A percentile compares a stretch with the other conserved stretches of the same genome.
phyloP scores from a whole-genome alignment of 1,139 yeast genomes.

The Kodamaea ohmeri region DNA sequence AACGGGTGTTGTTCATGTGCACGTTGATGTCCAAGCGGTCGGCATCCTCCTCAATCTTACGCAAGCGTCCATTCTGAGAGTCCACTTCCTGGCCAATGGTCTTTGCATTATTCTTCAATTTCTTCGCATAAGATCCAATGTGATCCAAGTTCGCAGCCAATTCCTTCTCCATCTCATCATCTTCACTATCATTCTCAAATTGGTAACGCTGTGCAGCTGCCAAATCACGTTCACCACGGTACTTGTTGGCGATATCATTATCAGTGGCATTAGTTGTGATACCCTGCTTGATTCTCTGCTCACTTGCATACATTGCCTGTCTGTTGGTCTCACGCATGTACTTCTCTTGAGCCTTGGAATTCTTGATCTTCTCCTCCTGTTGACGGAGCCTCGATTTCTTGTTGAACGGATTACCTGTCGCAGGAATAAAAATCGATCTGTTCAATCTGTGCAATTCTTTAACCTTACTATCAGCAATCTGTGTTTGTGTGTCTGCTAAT shows the following conservation, averaged over 20 bases:
- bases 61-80: conserved; percentile 48
- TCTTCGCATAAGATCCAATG: conserved; percentile 45
- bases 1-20: conserved; percentile 47
- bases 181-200: conserved; percentile 55
- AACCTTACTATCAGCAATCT: conserved; percentile 81
- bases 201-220: conserved; percentile 49
- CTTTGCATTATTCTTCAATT: conserved; percentile 43
- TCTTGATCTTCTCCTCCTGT: conserved; percentile 68
- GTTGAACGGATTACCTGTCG: conserved; percentile 82
- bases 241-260: conserved; percentile 44
- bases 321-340: conserved; percentile 43
- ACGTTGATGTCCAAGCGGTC: conserved; percentile 55
- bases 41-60: conserved; percentile 54
- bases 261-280: conserved; percentile 38
- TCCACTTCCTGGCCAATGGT: conserved; percentile 50
- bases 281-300: conserved; percentile 45
- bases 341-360: conserved; percentile 64
- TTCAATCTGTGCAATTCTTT: conserved; percentile 76
- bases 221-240: conserved; percentile 48
- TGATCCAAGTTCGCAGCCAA: conserved; percentile 53
- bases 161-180: conserved; percentile 59
- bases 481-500: conserved; percentile 76
- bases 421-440: conserved; percentile 80
- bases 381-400: conserved; percentile 73
- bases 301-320: conserved; percentile 45